A percentile compares a stretch with the other conserved stretches of the same genome.
Conservation (phyloP, 306 rosid genomes). For the Cucurbita moschata region DNA sequence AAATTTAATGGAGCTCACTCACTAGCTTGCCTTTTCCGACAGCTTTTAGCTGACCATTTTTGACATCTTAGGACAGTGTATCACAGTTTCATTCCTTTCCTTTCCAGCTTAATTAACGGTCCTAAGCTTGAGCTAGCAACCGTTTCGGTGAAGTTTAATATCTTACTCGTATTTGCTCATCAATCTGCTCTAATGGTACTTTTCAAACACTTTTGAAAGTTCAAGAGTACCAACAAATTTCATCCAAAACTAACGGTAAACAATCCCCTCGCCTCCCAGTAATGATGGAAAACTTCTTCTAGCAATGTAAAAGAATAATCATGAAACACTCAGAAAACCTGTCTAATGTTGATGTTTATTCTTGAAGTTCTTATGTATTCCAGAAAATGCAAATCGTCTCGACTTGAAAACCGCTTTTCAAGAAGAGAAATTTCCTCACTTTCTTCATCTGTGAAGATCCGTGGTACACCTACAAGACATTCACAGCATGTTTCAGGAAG, state of each 20-base stretch:
- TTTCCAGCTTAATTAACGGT: too few species aligned
- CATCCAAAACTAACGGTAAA: not conserved
- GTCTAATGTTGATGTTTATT: conserved; percentile 88
- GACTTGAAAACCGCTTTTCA: conserved; percentile 30
- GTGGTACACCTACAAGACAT: conserved; percentile 67
- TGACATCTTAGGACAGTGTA: too few species aligned
- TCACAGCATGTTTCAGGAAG: not conserved
- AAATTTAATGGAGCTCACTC: too few species aligned
- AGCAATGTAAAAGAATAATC: not conserved
- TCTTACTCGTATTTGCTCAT: too few species aligned
- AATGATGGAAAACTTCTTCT: not conserved
- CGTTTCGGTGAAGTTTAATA: too few species aligned
- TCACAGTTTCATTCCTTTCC: too few species aligned
- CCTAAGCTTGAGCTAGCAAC: too few species aligned
- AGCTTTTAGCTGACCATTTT: too few species aligned
- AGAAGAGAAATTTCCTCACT: conserved; percentile 51
- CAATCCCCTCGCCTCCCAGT: not conserved
- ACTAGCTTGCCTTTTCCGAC: too few species aligned
- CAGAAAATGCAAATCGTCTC: conserved; percentile 48
- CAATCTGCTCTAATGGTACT: too few species aligned
- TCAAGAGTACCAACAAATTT: not conserved
- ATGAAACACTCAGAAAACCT: conserved; percentile 28
- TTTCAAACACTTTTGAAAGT: too few species aligned
- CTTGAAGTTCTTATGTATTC: conserved; percentile 66
- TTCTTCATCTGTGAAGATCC: conserved; percentile 63